These are phyloP conservation scores for Leptographium galeiforme DNA, from an alignment of 2,329 filamentous ascomycete species.

Conservation along the genomic window DNA sequence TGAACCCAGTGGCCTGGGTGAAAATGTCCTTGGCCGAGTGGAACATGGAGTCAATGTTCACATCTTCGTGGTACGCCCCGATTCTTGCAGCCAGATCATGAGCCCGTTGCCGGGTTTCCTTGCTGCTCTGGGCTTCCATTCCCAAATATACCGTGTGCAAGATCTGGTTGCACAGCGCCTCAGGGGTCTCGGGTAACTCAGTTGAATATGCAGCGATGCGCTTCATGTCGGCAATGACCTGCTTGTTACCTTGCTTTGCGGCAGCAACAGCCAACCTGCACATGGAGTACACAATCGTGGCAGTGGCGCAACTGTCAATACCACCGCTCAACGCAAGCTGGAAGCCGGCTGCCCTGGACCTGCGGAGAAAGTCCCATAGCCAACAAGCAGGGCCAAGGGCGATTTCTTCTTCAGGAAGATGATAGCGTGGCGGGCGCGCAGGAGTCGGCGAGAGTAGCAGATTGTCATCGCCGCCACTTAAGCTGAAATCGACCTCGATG, in stretches of 20 bases:
- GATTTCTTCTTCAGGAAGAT: constrained; percentile 54
- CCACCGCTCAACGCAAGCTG: constrained; percentile 45
- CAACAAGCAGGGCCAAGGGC: constrained; percentile 50
- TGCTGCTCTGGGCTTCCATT: constrained; percentile 50
- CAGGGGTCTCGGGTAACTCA: constrained; percentile 36
- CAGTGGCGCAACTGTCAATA: constrained; percentile 41
- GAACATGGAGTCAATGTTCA: neutral
- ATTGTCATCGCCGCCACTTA: constrained; percentile 8
- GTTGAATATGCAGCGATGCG: constrained; percentile 18
- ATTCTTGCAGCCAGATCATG: neutral
- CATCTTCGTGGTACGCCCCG: neutral
- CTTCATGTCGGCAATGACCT: constrained; percentile 25
- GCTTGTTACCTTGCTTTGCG: constrained; percentile 27
- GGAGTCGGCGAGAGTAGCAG: neutral
- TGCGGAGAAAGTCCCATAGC: constrained; percentile 44
- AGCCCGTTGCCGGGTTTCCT: constrained; percentile 35
- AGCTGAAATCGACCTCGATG: constrained; percentile 23
- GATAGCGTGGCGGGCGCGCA: constrained; percentile 32
- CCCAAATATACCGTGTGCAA: constrained; percentile 53
- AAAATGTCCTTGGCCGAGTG: neutral
- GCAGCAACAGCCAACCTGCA: constrained; percentile 42
- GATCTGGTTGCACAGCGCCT: constrained; percentile 41
- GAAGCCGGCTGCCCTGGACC: constrained; percentile 35
- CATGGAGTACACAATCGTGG: constrained; percentile 31
- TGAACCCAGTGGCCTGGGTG: neutral